Conservation (phyloP, 805 yeast genomes). For the Cyberlindnera japonica region DNA sequence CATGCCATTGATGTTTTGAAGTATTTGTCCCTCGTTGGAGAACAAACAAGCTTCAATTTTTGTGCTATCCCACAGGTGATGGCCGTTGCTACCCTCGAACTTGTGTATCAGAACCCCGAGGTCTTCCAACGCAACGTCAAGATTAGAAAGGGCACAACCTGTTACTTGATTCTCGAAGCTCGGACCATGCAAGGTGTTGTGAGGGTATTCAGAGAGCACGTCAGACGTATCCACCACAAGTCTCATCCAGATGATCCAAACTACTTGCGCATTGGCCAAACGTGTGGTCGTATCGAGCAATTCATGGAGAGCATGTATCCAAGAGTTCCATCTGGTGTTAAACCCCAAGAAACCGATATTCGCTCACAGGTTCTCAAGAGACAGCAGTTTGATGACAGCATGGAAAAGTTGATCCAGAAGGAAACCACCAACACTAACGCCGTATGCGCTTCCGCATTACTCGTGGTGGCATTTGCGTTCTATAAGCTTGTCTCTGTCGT, state of each 20-base stretch:
- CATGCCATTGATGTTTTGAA: slow-evolving; percentile 76
- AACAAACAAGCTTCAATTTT: slow-evolving; percentile 81
- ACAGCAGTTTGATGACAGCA: slow-evolving; percentile 37
- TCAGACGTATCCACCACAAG: slow-evolving; percentile 73
- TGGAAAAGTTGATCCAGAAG: slow-evolving; percentile 20
- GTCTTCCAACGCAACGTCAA: slow-evolving; percentile 74
- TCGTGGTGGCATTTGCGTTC: background rate
- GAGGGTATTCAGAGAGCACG: slow-evolving; percentile 69
- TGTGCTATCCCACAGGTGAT: slow-evolving; percentile 98
- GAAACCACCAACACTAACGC: slow-evolving; percentile 28
- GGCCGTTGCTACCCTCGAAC: slow-evolving; percentile 94
- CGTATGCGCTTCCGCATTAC: slow-evolving; percentile 12
- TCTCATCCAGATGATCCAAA: slow-evolving; percentile 81
- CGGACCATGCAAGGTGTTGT: slow-evolving; percentile 74
- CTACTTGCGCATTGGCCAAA: slow-evolving; percentile 76
- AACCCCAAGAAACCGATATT: slow-evolving; percentile 34
- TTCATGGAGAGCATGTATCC: slow-evolving; percentile 78
- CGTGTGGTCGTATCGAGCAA: slow-evolving; percentile 86
- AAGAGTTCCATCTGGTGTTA: slow-evolving; percentile 54
- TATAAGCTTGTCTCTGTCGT: too few species aligned
- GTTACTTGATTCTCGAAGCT: slow-evolving; percentile 66
- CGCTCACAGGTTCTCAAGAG: slow-evolving; percentile 42
- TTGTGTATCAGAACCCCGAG: slow-evolving; percentile 74
- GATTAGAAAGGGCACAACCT: slow-evolving; percentile 86
- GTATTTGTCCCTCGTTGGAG: slow-evolving; percentile 72